These are phyloP conservation scores for Ascochyta rabiei DNA, from an alignment of 2,329 filamentous ascomycete genomes.

Conservation along the genomic window DNA sequence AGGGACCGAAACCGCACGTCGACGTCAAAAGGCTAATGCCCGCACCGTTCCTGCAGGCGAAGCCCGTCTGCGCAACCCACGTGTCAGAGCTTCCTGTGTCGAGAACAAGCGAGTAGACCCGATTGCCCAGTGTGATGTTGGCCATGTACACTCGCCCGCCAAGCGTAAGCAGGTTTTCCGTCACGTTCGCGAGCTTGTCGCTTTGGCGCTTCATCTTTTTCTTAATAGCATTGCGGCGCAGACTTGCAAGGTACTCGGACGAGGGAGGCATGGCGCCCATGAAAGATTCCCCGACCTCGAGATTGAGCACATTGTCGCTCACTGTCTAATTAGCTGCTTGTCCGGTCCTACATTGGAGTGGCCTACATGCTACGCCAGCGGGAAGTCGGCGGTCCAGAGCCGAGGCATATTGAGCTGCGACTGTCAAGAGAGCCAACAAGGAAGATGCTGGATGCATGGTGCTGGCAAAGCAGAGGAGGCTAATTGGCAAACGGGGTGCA, in stretches of 20 bases:
- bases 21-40: constrained; percentile 1
- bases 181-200: constrained; percentile 10
- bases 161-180: constrained; percentile 30
- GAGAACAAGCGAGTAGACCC: constrained; percentile 31
- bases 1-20: constrained; percentile 26
- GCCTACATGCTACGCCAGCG: not conserved
- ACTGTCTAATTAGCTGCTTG: not conserved
- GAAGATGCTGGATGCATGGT: constrained; percentile 6
- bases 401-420: not conserved
- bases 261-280: constrained; percentile 1
- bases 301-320: constrained; percentile 7
- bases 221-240: constrained; percentile 5
- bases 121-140: constrained; percentile 26
- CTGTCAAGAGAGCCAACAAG: not conserved
- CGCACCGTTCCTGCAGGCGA: constrained; percentile 20
- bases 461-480: not conserved
- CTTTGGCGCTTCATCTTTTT: constrained; percentile 14
- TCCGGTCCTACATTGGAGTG: no score
- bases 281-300: constrained; percentile 2
- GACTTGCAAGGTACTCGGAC: constrained; percentile 8
- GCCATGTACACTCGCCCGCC: constrained; percentile 40
- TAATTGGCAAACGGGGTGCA: not conserved
- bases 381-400: constrained; percentile 2
- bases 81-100: constrained; percentile 39
- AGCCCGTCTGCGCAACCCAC: constrained; percentile 27